A percentile compares a stretch with the other conserved stretches of the same genome.
Conservation (phyloP, 169 alveolate species). For the Amoebophrya sp. region DNA sequence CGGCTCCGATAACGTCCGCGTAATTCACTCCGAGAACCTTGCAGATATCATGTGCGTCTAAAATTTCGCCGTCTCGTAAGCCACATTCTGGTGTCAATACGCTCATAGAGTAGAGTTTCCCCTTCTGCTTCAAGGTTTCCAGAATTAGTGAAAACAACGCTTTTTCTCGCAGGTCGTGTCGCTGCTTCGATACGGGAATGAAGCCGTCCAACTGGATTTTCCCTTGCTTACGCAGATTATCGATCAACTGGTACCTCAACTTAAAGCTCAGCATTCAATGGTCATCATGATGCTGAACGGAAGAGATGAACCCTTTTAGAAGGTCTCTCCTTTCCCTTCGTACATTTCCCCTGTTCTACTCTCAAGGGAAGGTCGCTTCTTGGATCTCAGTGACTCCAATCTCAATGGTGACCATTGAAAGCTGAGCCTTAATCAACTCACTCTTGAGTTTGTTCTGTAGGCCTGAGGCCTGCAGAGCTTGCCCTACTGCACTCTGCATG, state of each 20-base stretch:
- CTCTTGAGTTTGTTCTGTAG: neutral
- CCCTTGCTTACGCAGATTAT: neutral
- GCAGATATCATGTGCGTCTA: neutral
- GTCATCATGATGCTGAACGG: too few species aligned
- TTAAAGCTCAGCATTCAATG: too few species aligned
- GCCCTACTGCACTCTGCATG: too few species aligned
- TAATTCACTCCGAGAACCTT: neutral
- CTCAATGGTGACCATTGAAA: too few species aligned
- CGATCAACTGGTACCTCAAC: slow-evolving; percentile 5
- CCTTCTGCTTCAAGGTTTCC: neutral
- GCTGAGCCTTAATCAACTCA: too few species aligned
- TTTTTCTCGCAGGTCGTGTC: neutral
- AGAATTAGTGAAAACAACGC: neutral
- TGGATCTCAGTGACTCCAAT: too few species aligned
- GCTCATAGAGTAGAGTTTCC: neutral
- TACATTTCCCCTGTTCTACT: too few species aligned
- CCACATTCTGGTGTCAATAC: slow-evolving; percentile 15
- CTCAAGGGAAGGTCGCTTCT: too few species aligned
- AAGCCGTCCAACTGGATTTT: neutral
- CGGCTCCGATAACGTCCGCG: neutral
- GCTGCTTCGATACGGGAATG: neutral
- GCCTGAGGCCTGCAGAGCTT: neutral
- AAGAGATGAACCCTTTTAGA: too few species aligned
- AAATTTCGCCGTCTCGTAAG: neutral
- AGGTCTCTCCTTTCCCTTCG: too few species aligned